Evolutionary conservation across 345 rosid genomes (phyloP).

Genomic region (Brassica carinata): DNA sequence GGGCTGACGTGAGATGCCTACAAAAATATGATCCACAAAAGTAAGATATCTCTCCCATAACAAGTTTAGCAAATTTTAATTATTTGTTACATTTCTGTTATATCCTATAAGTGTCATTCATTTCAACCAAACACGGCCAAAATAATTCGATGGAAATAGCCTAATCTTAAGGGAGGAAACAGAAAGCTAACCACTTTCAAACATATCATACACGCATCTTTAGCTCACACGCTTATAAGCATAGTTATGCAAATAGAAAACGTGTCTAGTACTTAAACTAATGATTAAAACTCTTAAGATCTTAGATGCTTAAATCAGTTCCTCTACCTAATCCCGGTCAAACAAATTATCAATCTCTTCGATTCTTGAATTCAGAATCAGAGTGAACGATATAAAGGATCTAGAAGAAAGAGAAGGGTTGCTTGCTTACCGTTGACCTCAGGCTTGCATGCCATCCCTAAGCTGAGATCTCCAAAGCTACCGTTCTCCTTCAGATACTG

Average conservation of each 20-base stretch:
- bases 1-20: constrained; percentile 33
- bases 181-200: not conserved
- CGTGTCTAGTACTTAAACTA: not conserved
- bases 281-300: not conserved
- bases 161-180: not conserved
- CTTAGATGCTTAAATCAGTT: not conserved
- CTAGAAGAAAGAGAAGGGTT: not conserved
- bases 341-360: not conserved
- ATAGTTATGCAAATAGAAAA: not conserved
- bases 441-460: constrained; percentile 58
- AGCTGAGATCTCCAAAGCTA: constrained; percentile 66
- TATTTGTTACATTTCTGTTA: not conserved
- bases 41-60: constrained; percentile 16
- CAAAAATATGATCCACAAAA: constrained; percentile 10
- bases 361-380: too few species aligned
- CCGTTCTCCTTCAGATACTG: constrained; percentile 79
- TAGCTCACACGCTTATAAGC: not conserved
- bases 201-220: not conserved
- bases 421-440: constrained; percentile 50
- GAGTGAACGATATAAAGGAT: not conserved
- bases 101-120: not conserved
- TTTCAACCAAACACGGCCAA: not conserved
- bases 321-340: not conserved
- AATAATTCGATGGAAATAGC: not conserved
- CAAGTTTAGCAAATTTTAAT: not conserved